phyloP scores from a whole-genome alignment of 176 grass and related monocot species.

The Zizania latifolia region DNA sequence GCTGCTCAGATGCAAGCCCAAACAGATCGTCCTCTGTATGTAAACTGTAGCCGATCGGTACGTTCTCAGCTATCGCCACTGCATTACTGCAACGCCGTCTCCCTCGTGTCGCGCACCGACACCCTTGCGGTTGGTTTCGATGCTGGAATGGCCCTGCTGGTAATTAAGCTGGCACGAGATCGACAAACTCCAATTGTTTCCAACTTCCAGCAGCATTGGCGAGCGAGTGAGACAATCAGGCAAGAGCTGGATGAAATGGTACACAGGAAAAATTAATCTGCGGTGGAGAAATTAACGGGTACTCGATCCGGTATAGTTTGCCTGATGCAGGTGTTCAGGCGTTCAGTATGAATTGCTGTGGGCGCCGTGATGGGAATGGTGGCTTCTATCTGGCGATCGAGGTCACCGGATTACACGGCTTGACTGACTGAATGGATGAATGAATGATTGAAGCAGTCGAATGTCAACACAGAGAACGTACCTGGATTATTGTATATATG shows the following conservation, averaged over 20 bases:
- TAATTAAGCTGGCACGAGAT: neutral
- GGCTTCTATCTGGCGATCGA: neutral
- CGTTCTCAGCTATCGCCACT: no score
- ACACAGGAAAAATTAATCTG: neutral
- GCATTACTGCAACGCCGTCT: neutral
- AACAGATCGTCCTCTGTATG: neutral
- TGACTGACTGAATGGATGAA: no score
- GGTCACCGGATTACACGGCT: neutral
- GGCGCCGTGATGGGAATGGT: neutral
- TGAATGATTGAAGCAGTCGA: neutral
- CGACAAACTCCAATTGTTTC: neutral
- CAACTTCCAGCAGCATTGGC: neutral
- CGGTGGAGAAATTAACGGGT: neutral
- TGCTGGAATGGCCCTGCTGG: neutral
- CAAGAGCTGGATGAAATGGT: neutral
- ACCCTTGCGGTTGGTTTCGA: neutral
- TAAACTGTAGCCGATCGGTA: neutral
- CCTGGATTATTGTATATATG: neutral
- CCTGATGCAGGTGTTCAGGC: no score
- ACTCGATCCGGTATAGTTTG: neutral
- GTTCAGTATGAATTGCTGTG: no score
- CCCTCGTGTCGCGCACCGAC: no score
- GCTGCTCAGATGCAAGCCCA: neutral
- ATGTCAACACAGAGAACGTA: neutral
- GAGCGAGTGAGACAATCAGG: neutral